Base-by-base conservation (phyloP, 306 rosid species). In the Alnus rubra region DNA sequence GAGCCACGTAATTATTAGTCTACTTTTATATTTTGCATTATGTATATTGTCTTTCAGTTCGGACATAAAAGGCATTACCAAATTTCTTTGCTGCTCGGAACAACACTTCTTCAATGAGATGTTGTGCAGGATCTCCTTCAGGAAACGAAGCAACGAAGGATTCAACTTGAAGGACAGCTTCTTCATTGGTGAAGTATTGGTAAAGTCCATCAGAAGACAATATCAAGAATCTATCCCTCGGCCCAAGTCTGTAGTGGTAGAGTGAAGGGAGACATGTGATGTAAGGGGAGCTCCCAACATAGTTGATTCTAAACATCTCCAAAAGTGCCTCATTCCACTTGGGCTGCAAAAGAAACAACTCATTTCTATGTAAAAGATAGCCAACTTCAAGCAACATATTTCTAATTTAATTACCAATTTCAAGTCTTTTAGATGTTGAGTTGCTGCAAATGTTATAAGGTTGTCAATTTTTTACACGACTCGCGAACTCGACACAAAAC, bases 151-250 rank as follows among this genome's bases (percentile, higher is more conserved):
- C 71, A 52, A 88, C 89, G 89, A 88, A 91, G 76, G 88, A 80
- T 51, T 91, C 91, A 33, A 94, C 97, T 74, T 83, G 88, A 74
- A 84, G 63, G 71, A 88, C 88, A 3, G 91, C 97, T 80, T 94
- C 93, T 81, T 91, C 92, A 54, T 87, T 94, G 82, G 91, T 90
- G 86, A 94, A 89, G 80, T 90, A 94, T 49, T 94, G 97, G 76
- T 83, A 87, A 60, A 94, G 92, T 65, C 97, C 98, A 84, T 94
- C 98, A n/a, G 97, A 92, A 42, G 97, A 94, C 56, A 91, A 59
- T 75, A 94, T 82, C 77, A 94, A 83, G 86, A 94, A 88, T 37
- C 75, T 87, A 85, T 94, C 97, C 59, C 70, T 85, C 69, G 88
- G 83, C 73, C 67, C 79, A 55, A 94, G 89, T 77, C 76, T 88